Base-by-base conservation (phyloP, 192 early-diverging fungal species). In the Jimgerdemannia lactiflua region DNA sequence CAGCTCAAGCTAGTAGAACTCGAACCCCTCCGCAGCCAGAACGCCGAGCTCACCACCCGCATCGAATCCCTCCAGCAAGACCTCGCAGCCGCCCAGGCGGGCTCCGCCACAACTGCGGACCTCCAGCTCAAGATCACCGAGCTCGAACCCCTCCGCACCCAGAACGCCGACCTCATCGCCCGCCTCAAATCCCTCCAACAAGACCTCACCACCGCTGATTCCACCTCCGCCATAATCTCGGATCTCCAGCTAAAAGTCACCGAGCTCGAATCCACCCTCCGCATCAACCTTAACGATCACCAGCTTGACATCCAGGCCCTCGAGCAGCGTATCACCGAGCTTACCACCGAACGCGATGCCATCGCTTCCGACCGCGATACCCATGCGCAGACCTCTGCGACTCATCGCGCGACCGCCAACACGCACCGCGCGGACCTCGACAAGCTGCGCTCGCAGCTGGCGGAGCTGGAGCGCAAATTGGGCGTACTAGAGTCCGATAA, bases 401-500 rank as follows among this genome's bases (percentile, higher is more conserved):
- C 49, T 0, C 49, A 59, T 14, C 49, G 14, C 49, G 14, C 49
- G 49, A 14, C 49, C 6, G 49, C 49, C 49, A 14, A 59, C 9
- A 19, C 7, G 19, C 9, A 6, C 9, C 40, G 19, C 29, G 67
- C 67, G 19, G 40, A 68, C 9, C 67, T 68, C 40, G 40, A 68
- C 9, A 41, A 68, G 67, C 9, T 68, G 29, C 67, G 40, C 6
- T 1, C 29, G 6, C 67, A 18, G 8, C 8, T 59, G 8, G 14
- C 49, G 8, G 49, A 59, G 49, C 49, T 59, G 6, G 49, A 59
- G 14, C 49, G 14, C 49, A 59, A 59, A 66, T 71, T 82, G 42
- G 76, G 71, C 71, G 74, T 75, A 10, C 29, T 83, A 18, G 84
- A 82, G 66, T 79, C 82, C 0, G 81, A 85, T 73, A 70, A 64